Evolutionary conservation across 2,329 filamentous ascomycete species (phyloP).

Genomic region (Penicillium sp.): DNA sequence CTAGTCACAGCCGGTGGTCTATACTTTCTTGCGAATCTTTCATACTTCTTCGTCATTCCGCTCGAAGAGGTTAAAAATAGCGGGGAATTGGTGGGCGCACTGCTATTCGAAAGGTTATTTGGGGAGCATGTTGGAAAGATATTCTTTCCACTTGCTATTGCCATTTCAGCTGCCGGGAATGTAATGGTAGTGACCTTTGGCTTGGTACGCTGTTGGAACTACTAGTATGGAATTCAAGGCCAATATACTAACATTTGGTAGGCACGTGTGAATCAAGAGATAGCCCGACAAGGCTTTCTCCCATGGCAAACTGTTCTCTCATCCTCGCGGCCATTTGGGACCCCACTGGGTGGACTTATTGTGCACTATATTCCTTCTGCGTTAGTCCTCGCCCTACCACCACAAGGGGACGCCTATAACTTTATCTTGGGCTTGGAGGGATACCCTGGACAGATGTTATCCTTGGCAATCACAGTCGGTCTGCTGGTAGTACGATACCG

Average conservation of each 20-base stretch:
- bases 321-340: constrained; percentile 64
- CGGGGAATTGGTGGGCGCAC: constrained; percentile 64
- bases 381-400: constrained; percentile 64
- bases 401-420: constrained; percentile 64
- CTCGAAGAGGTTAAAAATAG: constrained; percentile 64
- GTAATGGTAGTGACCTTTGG: constrained; percentile 71
- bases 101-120: constrained; percentile 66
- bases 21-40: constrained; percentile 66
- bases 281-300: constrained; percentile 68
- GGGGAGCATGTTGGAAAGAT: constrained; percentile 56
- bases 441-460: constrained; percentile 63
- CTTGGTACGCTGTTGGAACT: constrained; percentile 48
- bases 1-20: constrained; percentile 61
- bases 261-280: constrained; percentile 69
- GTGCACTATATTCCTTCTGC: constrained; percentile 67
- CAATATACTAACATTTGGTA: constrained; percentile 32
- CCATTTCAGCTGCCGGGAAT: constrained; percentile 66
- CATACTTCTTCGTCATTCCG: constrained; percentile 63
- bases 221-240: background rate
- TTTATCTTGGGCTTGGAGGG: constrained; percentile 72
- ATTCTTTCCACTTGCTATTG: constrained; percentile 62
- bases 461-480: constrained; percentile 56
- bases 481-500: constrained; percentile 60
- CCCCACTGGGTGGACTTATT: constrained; percentile 65
- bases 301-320: constrained; percentile 61